Conservation (phyloP, 208 protist species). For the Leishmania martiniquensis region DNA sequence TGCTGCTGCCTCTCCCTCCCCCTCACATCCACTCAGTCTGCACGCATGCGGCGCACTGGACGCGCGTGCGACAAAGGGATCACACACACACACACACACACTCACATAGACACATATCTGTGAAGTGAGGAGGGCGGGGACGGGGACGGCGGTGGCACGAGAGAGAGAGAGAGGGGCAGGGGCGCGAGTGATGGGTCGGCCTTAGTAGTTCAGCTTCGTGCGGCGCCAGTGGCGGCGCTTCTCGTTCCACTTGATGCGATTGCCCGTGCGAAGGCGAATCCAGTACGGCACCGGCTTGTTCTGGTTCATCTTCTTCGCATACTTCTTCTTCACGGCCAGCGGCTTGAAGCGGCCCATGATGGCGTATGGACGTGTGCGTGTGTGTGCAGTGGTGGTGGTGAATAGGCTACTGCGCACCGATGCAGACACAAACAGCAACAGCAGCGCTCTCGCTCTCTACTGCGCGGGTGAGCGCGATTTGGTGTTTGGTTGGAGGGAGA, state of each 20-base stretch:
- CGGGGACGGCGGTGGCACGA: not conserved
- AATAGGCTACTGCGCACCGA: not conserved
- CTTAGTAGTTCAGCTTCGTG: conserved; percentile 95
- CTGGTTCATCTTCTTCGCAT: conserved; percentile 95
- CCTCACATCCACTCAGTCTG: not conserved
- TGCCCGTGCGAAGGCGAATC: conserved; percentile 92
- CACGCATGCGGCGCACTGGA: not conserved
- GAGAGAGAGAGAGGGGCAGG: not conserved
- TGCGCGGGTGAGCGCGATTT: not conserved
- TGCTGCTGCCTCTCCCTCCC: not conserved
- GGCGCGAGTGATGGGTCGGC: not conserved
- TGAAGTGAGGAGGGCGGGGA: not conserved
- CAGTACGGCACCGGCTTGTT: conserved; percentile 95
- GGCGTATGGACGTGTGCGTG: not conserved
- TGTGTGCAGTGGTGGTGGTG: not conserved
- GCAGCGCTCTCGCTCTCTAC: conserved; percentile 7
- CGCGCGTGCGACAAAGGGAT: not conserved
- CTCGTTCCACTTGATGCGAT: conserved; percentile 95
- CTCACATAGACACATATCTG: not conserved
- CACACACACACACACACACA: not conserved
- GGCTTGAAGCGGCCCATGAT: conserved; percentile 93
- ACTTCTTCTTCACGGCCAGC: conserved; percentile 94
- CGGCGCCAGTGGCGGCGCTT: conserved; percentile 96
- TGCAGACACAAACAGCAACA: not conserved
- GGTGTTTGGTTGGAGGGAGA: not conserved